A percentile compares a stretch with the other conserved stretches of the same genome.
Evolutionary conservation across 2,329 filamentous ascomycete species (phyloP).

Genomic region (Hypoxylon sp.): DNA sequence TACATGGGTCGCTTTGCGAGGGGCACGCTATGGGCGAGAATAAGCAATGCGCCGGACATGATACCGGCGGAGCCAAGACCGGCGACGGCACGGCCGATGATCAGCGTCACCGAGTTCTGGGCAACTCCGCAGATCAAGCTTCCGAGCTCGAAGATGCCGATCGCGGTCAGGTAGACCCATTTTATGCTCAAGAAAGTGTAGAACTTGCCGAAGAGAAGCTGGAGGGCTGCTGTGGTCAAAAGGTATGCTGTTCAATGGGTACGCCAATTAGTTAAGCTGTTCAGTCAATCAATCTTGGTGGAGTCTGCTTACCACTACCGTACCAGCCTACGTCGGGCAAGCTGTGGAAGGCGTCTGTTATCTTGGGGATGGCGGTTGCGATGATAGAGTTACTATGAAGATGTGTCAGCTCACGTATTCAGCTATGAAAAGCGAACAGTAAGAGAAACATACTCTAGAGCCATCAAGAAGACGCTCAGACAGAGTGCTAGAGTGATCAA

Average conservation of each 20-base stretch:
- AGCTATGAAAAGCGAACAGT: conserved; percentile 7
- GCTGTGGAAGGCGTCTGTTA: conserved; percentile 58
- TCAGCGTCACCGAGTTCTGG: conserved; percentile 50
- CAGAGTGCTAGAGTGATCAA: conserved; percentile 62
- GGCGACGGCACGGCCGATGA: conserved; percentile 52
- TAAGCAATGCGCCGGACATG: conserved; percentile 58
- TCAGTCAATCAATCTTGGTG: background rate
- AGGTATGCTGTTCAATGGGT: conserved; percentile 53
- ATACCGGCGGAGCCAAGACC: conserved; percentile 58
- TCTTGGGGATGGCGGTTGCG: conserved; percentile 60
- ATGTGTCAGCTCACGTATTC: conserved; percentile 5
- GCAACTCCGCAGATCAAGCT: conserved; percentile 57
- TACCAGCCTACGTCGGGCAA: conserved; percentile 65
- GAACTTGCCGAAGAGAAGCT: conserved; percentile 57
- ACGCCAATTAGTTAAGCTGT: conserved; percentile 19
- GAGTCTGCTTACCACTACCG: conserved; percentile 53
- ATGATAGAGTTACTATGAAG: conserved; percentile 55
- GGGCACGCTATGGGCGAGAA: conserved; percentile 55
- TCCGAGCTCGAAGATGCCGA: conserved; percentile 59
- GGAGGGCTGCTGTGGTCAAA: conserved; percentile 57
- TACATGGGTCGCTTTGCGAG: conserved; percentile 48
- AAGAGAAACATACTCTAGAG: conserved; percentile 56
- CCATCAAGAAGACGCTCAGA: conserved; percentile 62
- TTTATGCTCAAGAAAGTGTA: conserved; percentile 60
- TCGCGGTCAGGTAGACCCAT: conserved; percentile 56